phyloP scores from a whole-genome alignment of 495 filamentous ascomycete species.

The Cercophora samala region DNA sequence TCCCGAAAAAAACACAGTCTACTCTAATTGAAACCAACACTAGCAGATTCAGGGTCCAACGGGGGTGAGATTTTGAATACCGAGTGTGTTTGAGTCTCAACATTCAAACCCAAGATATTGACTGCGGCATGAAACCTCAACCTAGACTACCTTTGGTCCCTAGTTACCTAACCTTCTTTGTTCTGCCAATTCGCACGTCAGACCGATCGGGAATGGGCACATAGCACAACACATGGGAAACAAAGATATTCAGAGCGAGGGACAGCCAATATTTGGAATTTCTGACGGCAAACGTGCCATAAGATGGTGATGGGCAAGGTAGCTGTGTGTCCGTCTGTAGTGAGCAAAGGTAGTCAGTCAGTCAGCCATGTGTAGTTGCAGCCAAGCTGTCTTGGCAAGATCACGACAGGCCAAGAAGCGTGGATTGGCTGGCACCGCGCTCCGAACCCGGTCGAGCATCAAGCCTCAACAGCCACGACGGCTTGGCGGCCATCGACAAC shows the following conservation, averaged over 20 bases:
- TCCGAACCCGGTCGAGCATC: conserved; percentile 1
- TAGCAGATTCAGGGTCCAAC: neutral
- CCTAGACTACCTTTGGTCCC: too few species aligned
- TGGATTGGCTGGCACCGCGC: conserved; percentile 4
- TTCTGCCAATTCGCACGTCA: conserved; percentile 1
- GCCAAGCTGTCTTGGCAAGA: neutral
- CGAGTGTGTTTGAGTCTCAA: too few species aligned
- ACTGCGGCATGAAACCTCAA: too few species aligned
- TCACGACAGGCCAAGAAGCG: neutral
- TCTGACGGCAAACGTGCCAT: neutral
- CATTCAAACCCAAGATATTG: too few species aligned
- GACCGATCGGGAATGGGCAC: neutral
- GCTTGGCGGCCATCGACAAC: conserved; percentile 1
- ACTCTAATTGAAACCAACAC: neutral
- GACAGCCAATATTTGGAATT: neutral
- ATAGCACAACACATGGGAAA: neutral
- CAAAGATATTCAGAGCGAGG: neutral
- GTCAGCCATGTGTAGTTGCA: conserved; percentile 2
- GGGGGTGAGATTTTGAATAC: neutral
- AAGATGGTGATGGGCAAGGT: neutral
- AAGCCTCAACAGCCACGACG: conserved; percentile 3
- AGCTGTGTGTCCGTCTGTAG: neutral
- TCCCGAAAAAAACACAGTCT: neutral
- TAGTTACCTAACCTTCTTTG: conserved; percentile 1
- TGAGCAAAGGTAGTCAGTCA: neutral